phyloP scores from a whole-genome alignment of 768 basidiomycete genomes.

The Suillus sp. region DNA sequence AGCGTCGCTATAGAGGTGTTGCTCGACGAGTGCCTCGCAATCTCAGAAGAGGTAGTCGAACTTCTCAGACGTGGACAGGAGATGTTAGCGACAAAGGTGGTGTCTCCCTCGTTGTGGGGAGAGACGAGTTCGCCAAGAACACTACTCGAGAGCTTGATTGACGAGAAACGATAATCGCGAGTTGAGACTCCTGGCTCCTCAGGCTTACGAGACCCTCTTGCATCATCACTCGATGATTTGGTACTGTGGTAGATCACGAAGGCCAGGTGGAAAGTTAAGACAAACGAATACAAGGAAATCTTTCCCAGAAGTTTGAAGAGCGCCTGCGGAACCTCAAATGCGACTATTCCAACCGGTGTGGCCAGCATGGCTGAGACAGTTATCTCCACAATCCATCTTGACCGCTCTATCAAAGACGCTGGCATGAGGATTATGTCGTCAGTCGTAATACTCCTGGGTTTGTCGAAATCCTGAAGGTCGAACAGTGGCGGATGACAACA shows the following conservation, averaged over 20 bases:
- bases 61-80: background rate
- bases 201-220: background rate
- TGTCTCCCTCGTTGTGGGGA: background rate
- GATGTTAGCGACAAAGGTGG: background rate
- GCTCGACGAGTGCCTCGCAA: background rate
- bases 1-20: background rate
- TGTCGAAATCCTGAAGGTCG: background rate
- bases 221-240: background rate
- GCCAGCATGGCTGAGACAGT: background rate
- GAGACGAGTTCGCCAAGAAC: background rate
- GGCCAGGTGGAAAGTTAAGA: background rate
- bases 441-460: background rate
- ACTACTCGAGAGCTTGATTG: background rate
- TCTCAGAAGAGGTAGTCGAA: background rate
- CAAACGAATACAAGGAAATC: conserved; percentile 2
- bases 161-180: background rate
- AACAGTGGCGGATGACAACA: conserved; percentile 6
- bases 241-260: background rate
- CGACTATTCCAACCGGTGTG: background rate
- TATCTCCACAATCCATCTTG: background rate
- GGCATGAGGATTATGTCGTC: background rate
- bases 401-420: background rate
- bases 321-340: background rate
- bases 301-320: background rate
- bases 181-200: background rate